phyloP scores from a whole-genome alignment of 805 yeast species.

The Huiozyma sinensis region DNA sequence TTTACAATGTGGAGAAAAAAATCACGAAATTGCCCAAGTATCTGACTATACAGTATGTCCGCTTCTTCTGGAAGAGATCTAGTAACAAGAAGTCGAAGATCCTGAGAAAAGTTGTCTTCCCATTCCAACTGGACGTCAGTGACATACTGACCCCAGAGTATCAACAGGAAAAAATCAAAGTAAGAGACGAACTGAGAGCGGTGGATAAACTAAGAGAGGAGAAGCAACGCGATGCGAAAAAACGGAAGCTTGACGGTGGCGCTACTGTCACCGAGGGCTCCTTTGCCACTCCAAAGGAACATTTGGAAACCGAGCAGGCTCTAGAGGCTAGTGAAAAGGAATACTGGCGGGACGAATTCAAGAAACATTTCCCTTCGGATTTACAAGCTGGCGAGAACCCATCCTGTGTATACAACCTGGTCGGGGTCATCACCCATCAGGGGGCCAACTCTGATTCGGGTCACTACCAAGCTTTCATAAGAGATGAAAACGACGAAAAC shows the following conservation, averaged over 20 bases:
- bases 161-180: conserved; percentile 50
- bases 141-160: conserved; percentile 78
- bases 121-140: conserved; percentile 80
- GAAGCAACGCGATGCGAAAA: conserved; percentile 61
- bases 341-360: conserved; percentile 40
- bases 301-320: conserved; percentile 41
- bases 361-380: conserved; percentile 37
- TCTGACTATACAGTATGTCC: conserved; percentile 81
- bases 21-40: conserved; percentile 78
- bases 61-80: conserved; percentile 94
- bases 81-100: conserved; percentile 86
- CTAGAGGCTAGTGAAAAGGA: conserved; percentile 36
- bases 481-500: conserved; percentile 61
- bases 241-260: conserved; percentile 29
- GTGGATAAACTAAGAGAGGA: conserved; percentile 68
- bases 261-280: conserved; percentile 9
- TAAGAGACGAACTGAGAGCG: conserved; percentile 67
- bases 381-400: conserved; percentile 62
- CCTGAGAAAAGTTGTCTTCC: conserved; percentile 87
- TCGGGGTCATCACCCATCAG: conserved; percentile 80
- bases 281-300: conserved; percentile 39
- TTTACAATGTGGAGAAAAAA: conserved; percentile 45
- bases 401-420: conserved; percentile 74
- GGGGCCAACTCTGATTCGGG: conserved; percentile 97
- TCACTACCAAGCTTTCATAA: conserved; percentile 86